phyloP scores from a whole-genome alignment of 129 eudicot genomes.

The Tanacetum coccineum region DNA sequence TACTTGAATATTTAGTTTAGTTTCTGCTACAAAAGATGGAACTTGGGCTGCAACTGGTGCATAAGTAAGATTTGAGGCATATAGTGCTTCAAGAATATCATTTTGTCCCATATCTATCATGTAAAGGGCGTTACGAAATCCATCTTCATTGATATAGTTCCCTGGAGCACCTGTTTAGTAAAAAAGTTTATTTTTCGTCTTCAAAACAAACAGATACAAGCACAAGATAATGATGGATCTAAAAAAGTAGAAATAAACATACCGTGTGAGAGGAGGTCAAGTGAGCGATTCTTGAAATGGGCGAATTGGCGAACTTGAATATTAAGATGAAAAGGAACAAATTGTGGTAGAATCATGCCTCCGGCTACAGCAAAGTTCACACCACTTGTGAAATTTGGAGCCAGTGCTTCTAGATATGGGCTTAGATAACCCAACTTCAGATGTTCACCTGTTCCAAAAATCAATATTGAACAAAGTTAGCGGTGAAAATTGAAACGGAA shows the following conservation, averaged over 20 bases:
- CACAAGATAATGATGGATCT: not conserved
- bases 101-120: constrained; percentile 42
- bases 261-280: constrained; percentile 25
- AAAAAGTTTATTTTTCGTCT: not conserved
- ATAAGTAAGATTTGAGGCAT: constrained; percentile 39
- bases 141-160: constrained; percentile 30
- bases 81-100: constrained; percentile 29
- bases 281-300: constrained; percentile 34
- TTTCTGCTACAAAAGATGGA: constrained; percentile 40
- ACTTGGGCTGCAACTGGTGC: constrained; percentile 36
- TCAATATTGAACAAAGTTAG: not conserved
- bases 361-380: constrained; percentile 45
- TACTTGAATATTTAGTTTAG: constrained; percentile 37
- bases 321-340: constrained; percentile 31
- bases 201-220: not conserved
- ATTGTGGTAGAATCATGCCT: constrained; percentile 34
- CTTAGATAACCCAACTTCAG: constrained; percentile 29
- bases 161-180: constrained; percentile 21
- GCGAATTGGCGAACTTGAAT: constrained; percentile 36
- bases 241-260: not conserved
- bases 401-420: constrained; percentile 40
- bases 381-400: constrained; percentile 42
- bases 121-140: constrained; percentile 28
- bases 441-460: constrained; percentile 33
- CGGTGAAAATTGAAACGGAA: not conserved